phyloP scores from a whole-genome alignment of 2,329 filamentous ascomycete genomes.

The Monosporascus sp. region DNA sequence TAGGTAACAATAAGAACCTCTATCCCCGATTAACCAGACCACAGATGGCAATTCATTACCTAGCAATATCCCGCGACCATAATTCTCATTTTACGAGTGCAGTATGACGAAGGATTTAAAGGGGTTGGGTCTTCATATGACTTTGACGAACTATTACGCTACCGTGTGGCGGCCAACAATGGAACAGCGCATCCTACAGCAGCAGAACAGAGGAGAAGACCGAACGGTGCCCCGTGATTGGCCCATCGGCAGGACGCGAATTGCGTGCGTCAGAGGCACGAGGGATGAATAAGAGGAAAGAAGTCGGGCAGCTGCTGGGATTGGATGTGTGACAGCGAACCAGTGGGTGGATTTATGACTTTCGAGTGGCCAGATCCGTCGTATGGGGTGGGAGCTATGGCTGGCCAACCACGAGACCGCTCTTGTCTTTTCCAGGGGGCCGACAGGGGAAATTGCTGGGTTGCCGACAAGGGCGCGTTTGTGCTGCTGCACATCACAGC shows the following conservation, averaged over 20 bases:
- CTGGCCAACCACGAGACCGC: not conserved
- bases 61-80: too few relatives aligned
- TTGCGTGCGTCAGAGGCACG: not conserved
- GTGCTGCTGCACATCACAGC: too few relatives aligned
- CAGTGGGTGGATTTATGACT: not conserved
- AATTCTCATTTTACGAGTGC: too few relatives aligned
- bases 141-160: not conserved
- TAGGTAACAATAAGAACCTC: too few relatives aligned
- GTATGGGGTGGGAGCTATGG: not conserved
- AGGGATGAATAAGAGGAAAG: not conserved
- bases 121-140: not conserved
- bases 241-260: not conserved
- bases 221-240: not conserved
- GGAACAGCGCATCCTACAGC: not conserved
- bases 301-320: not conserved
- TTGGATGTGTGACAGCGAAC: not conserved
- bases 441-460: not conserved
- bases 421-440: not conserved
- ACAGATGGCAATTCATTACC: too few relatives aligned
- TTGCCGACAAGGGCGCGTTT: not conserved
- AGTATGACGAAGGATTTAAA: too few relatives aligned
- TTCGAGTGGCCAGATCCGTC: not conserved
- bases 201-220: not conserved
- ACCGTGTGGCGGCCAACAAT: not conserved
- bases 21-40: too few relatives aligned